Conservation (phyloP, 768 basidiomycete species). For the Trametes villosa region DNA sequence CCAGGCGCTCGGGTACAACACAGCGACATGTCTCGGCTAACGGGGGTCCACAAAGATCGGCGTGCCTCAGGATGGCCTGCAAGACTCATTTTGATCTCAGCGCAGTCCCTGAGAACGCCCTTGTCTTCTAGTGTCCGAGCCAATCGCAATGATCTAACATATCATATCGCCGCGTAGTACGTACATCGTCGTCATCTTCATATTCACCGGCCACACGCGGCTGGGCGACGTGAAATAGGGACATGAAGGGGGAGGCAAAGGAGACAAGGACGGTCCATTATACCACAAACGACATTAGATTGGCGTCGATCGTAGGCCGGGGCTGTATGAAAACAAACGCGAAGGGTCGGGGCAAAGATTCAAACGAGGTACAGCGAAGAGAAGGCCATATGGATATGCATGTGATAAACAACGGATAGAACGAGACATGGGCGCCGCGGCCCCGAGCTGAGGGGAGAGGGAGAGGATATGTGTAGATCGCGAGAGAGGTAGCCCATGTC, state of each 20-base stretch:
- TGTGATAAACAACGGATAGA: slow-evolving; percentile 3
- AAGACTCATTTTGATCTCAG: too few species aligned
- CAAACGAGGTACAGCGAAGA: slow-evolving; percentile 6
- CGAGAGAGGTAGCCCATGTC: background rate
- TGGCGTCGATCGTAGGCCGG: background rate
- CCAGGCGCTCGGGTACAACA: background rate
- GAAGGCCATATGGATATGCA: slow-evolving; percentile 4
- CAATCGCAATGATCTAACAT: background rate
- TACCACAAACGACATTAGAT: slow-evolving; percentile 16
- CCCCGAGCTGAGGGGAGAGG: background rate
- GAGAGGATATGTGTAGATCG: background rate
- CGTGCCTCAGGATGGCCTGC: too few species aligned
- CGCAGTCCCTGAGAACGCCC: too few species aligned
- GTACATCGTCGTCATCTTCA: background rate
- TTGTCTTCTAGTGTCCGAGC: background rate
- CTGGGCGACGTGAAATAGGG: background rate
- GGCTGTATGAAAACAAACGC: background rate
- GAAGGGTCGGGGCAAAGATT: background rate
- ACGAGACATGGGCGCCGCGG: background rate
- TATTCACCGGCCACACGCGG: background rate
- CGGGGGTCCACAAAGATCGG: background rate
- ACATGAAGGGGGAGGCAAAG: background rate
- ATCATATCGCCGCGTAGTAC: background rate
- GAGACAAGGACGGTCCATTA: slow-evolving; percentile 5
- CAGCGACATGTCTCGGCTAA: background rate